Evolutionary conservation across 176 grass and related monocot species (phyloP).

Genomic region (Avena atlantica): DNA sequence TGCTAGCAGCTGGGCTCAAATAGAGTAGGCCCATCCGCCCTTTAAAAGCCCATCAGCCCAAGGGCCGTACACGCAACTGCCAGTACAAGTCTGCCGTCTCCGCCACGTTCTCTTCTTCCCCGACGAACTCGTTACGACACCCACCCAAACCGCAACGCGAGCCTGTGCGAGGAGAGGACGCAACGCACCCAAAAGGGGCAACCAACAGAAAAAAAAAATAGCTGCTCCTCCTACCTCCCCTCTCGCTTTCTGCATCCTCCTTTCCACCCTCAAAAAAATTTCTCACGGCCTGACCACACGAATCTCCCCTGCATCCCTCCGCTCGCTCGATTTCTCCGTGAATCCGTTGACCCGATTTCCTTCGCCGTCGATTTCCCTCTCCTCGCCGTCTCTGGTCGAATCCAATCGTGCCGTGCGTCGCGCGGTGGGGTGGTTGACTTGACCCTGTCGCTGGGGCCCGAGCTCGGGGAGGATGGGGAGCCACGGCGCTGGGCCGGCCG

Average conservation of each 20-base stretch:
- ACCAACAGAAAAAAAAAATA: neutral
- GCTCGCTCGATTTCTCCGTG: neutral
- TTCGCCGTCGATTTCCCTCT: neutral
- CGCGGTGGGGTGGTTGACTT: constrained; percentile 11
- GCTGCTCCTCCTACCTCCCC: neutral
- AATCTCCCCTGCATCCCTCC: neutral
- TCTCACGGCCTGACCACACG: neutral
- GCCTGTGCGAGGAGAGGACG: neutral
- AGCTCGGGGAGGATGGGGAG: constrained; percentile 57
- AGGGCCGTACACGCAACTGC: neutral
- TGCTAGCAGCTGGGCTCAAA: neutral
- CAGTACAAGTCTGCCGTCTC: neutral
- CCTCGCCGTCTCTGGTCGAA: neutral
- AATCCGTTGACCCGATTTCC: constrained; percentile 22
- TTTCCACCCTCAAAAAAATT: neutral
- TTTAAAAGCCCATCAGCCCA: neutral
- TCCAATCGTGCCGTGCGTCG: neutral
- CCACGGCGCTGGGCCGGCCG: constrained; percentile 52
- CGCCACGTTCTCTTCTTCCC: neutral
- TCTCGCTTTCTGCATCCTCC: constrained; percentile 20
- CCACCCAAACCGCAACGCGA: constrained; percentile 25
- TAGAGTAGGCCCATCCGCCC: neutral
- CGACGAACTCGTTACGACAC: constrained; percentile 27
- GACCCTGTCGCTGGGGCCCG: constrained; percentile 36
- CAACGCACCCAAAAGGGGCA: constrained; percentile 28